phyloP scores from a whole-genome alignment of 306 rosid genomes.

The Fragaria iinumae region DNA sequence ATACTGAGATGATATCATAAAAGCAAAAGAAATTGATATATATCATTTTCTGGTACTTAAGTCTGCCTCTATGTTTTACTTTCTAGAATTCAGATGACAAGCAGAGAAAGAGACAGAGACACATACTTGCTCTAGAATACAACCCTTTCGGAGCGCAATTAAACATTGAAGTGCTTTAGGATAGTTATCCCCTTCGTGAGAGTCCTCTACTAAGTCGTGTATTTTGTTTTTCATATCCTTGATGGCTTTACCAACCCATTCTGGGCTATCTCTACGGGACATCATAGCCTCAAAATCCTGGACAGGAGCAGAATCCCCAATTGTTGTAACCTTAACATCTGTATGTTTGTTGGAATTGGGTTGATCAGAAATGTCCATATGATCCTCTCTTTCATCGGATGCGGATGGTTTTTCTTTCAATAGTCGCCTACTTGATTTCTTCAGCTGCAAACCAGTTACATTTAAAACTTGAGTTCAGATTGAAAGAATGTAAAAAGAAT shows the following conservation, averaged over 20 bases:
- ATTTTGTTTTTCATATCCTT: slow-evolving; percentile 61
- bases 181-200: slow-evolving; percentile 64
- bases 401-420: slow-evolving; percentile 41
- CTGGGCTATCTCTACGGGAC: slow-evolving; percentile 65
- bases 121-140: slow-evolving; percentile 76
- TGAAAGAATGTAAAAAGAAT: neutral
- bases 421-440: slow-evolving; percentile 46
- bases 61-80: neutral
- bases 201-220: slow-evolving; percentile 60
- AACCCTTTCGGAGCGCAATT: slow-evolving; percentile 77
- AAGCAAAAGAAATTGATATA: neutral
- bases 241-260: slow-evolving; percentile 74
- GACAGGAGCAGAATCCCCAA: slow-evolving; percentile 63
- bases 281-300: slow-evolving; percentile 89
- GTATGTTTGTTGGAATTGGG: slow-evolving; percentile 23
- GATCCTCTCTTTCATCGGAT: slow-evolving; percentile 37
- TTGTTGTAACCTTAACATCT: slow-evolving; percentile 52
- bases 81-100: neutral
- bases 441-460: slow-evolving; percentile 43
- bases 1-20: neutral
- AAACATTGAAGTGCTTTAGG: slow-evolving; percentile 61
- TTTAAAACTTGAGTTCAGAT: slow-evolving; percentile 13
- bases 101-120: slow-evolving; percentile 11
- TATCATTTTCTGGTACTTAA: neutral
- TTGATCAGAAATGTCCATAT: slow-evolving; percentile 38